Conservation (phyloP, 2,329 filamentous ascomycete species). For the Beauveria scarabaeidicola region DNA sequence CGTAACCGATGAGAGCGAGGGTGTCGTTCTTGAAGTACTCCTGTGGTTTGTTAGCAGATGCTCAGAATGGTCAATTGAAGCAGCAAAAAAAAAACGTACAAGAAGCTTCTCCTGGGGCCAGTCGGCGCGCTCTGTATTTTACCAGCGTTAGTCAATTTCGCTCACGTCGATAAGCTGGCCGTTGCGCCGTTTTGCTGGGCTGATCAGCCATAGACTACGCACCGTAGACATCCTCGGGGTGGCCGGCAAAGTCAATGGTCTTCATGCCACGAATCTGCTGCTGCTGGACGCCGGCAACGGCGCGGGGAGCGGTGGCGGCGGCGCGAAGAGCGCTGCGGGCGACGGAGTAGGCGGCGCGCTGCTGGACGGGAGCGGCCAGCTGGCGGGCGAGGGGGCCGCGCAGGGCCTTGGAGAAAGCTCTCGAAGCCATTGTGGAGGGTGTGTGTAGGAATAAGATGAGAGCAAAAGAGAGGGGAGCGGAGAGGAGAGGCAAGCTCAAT, state of each 20-base stretch:
- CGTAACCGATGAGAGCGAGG: constrained; percentile 97
- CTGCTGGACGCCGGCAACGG: constrained; percentile 42
- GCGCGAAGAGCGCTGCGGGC: constrained; percentile 48
- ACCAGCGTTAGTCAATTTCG: constrained; percentile 18
- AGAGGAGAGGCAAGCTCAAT: constrained; percentile 6
- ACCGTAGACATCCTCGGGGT: constrained; percentile 93
- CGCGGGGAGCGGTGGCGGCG: constrained; percentile 44
- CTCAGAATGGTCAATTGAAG: constrained; percentile 1
- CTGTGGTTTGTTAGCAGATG: constrained; percentile 33
- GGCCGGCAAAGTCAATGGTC: constrained; percentile 97
- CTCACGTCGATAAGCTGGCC: neutral
- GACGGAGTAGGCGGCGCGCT: constrained; percentile 54
- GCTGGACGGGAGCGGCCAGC: constrained; percentile 52
- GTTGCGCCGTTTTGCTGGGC: neutral
- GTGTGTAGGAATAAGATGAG: constrained; percentile 11
- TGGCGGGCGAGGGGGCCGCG: constrained; percentile 56
- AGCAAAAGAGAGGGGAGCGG: constrained; percentile 9
- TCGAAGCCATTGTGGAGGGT: constrained; percentile 62
- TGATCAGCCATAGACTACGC: constrained; percentile 23
- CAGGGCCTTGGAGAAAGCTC: constrained; percentile 61
- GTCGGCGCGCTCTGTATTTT: constrained; percentile 75
- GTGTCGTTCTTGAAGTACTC: constrained; percentile 99
- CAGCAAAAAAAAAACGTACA: constrained; percentile 34
- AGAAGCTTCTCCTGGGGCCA: constrained; percentile 98
- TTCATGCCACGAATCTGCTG: constrained; percentile 86